A percentile compares a stretch with the other conserved stretches of the same genome.
phyloP scores from a whole-genome alignment of 1,139 yeast species.

The Yarrowia galli region DNA sequence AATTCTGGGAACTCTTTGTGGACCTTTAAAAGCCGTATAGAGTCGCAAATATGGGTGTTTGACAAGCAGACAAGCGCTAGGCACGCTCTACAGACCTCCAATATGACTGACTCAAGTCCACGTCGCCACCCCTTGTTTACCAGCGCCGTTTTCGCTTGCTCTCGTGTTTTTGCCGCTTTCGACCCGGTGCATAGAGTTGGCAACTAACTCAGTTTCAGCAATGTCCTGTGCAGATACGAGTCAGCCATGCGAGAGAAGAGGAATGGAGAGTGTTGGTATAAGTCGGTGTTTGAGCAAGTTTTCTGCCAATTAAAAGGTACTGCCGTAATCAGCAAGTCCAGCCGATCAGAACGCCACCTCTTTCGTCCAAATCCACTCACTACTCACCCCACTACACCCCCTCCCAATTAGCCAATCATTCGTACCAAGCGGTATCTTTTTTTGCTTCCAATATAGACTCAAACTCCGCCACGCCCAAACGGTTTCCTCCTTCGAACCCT shows the following conservation, averaged over 20 bases:
- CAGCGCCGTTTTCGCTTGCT: not conserved
- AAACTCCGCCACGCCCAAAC: constrained; percentile 10
- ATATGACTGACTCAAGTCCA: not conserved
- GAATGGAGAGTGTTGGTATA: not conserved
- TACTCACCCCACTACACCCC: not conserved
- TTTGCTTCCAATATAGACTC: constrained; percentile 10
- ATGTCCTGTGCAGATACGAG: constrained; percentile 25
- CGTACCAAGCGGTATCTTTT: constrained; percentile 4
- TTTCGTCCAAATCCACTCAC: not conserved
- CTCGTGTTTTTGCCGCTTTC: constrained; percentile 18
- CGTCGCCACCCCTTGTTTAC: not conserved
- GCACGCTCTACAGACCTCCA: not conserved
- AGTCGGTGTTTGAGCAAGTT: not conserved
- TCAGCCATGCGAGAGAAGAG: not conserved
- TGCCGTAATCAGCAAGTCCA: not conserved
- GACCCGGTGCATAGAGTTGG: not conserved
- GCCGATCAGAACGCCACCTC: not conserved
- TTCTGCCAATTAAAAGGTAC: too few relatives aligned
- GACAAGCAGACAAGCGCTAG: not conserved
- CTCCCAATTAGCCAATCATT: not conserved
- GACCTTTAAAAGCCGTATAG: not conserved
- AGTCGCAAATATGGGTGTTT: not conserved
- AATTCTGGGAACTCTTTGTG: not conserved
- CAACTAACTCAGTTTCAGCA: constrained; percentile 6
- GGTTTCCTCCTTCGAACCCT: constrained; percentile 2